These are phyloP conservation scores for Akanthomyces uredinophilus DNA, from an alignment of 2,329 filamentous ascomycete genomes.

Conservation along the genomic window DNA sequence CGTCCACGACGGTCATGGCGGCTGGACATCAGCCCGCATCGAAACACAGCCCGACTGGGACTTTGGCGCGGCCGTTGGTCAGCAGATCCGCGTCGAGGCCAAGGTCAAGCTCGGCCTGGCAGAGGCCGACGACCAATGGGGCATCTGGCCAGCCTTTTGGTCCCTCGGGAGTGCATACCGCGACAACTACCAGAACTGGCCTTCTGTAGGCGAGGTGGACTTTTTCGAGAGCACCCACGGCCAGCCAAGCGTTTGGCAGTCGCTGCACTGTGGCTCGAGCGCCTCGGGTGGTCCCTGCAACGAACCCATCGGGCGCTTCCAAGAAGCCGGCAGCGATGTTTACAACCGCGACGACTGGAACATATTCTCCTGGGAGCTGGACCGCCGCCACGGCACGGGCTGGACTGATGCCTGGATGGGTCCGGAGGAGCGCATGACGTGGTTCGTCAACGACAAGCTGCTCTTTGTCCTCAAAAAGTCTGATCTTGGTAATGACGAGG, in stretches of 20 bases:
- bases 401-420: constrained; percentile 17
- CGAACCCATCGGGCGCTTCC: constrained; percentile 33
- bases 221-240: constrained; percentile 41
- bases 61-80: constrained; percentile 29
- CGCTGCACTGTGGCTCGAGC: constrained; percentile 37
- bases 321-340: constrained; percentile 13
- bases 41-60: constrained; percentile 32
- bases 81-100: constrained; percentile 35
- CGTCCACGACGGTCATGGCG: constrained; percentile 22
- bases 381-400: constrained; percentile 21
- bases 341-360: constrained; percentile 29
- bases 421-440: constrained; percentile 29
- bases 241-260: constrained; percentile 28
- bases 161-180: constrained; percentile 36
- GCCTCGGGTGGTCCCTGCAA: constrained; percentile 35
- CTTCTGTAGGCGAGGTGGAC: constrained; percentile 39
- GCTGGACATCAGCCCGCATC: constrained; percentile 42
- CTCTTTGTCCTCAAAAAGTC: constrained; percentile 25
- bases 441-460: constrained; percentile 29
- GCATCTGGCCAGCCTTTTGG: constrained; percentile 46
- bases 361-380: constrained; percentile 29
- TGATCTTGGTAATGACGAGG: constrained; percentile 22
- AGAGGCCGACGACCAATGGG: constrained; percentile 25
- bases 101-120: constrained; percentile 32
- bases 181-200: constrained; percentile 36